Evolutionary conservation across 495 filamentous ascomycete genomes (phyloP).

Genomic region (Friedmanniomyces endolithicus): DNA sequence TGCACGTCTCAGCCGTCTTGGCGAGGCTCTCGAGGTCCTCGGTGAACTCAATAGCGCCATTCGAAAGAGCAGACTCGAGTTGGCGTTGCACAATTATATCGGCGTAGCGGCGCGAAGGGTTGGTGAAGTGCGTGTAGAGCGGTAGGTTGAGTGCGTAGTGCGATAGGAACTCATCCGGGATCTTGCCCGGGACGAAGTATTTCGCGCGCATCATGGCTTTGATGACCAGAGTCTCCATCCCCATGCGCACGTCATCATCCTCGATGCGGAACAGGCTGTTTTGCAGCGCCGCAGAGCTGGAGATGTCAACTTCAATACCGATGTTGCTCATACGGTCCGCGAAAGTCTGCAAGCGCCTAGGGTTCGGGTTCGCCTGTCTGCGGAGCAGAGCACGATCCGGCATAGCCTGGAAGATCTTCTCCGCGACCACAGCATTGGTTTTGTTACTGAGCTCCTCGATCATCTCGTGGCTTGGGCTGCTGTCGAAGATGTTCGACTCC

Average conservation of each 20-base stretch:
- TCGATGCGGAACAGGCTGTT: constrained; percentile 85
- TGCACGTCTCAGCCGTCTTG: constrained; percentile 92
- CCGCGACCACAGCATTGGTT: constrained; percentile 76
- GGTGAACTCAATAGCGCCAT: constrained; percentile 68
- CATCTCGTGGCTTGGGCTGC: constrained; percentile 75
- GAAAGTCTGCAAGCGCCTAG: constrained; percentile 78
- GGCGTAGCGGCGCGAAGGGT: constrained; percentile 85
- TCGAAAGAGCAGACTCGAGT: constrained; percentile 74
- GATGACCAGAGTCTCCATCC: constrained; percentile 88
- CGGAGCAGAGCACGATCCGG: constrained; percentile 89
- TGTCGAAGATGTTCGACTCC: constrained; percentile 90
- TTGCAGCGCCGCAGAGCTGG: constrained; percentile 80
- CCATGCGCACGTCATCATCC: constrained; percentile 79
- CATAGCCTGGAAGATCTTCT: constrained; percentile 63
- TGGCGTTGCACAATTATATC: constrained; percentile 94
- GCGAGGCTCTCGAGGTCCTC: constrained; percentile 78
- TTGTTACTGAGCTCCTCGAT: constrained; percentile 91
- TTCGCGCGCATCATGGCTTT: constrained; percentile 95
- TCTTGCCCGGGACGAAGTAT: constrained; percentile 73
- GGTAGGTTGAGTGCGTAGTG: constrained; percentile 91
- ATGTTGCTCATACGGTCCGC: constrained; percentile 85
- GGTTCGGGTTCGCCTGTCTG: constrained; percentile 71
- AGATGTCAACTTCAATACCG: constrained; percentile 75
- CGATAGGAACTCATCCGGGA: constrained; percentile 55
- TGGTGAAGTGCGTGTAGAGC: constrained; percentile 94